Base-by-base conservation (phyloP, 768 basidiomycete species). In the Leccinum longicurvipes region DNA sequence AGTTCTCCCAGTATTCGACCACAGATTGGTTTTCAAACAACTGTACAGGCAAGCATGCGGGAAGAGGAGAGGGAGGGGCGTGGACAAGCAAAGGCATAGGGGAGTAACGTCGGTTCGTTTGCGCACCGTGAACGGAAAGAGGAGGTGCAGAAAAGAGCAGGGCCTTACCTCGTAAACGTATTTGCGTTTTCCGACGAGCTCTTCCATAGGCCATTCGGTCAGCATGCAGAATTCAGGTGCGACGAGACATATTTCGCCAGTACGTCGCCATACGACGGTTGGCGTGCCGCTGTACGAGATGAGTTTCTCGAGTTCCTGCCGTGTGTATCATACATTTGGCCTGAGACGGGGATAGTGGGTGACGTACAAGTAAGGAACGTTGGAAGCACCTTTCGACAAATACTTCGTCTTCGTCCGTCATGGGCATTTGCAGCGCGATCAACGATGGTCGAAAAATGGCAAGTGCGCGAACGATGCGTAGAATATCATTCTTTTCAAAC, bases 311-410 rank as follows among this genome's bases (percentile, higher is more conserved):
- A 98, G 81, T 77, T 98, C 96, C 93, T 96, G 47, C 25, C n/a
- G 21, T 29, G 29, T 58, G 6, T n/a, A 39, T 45, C 24, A 52
- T n/a, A 21, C 25, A 50, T 14, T 10, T 14, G 49, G 19, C 7
- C 12, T 25, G 47, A 31, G 10, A 25, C 10, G 46, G 47, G 34
- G 17, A 41, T 41, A 21, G 19, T 12, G 39, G 39, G 39, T 21
- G 19, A 46, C 75, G 82, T 65, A 95, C 93, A 64, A 98, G 79
- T 57, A 98, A 75, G 31, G 93, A 92, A 50, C 96, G 80, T 72
- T 98, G 96, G 70, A 98, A 96, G 62, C 91, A 96, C 67, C 87
- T 87, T 74, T 98, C 96, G 50, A 96, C 88, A 71, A 98, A 98
- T 3, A 96, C 82, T 71, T 98, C 96, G 74, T 98, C 96, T 64